Evolutionary conservation across 371 early-diverging fungal genomes (phyloP), one percentile per base, ranked within the genome.

Genomic region (Mucor sp.): DNA sequence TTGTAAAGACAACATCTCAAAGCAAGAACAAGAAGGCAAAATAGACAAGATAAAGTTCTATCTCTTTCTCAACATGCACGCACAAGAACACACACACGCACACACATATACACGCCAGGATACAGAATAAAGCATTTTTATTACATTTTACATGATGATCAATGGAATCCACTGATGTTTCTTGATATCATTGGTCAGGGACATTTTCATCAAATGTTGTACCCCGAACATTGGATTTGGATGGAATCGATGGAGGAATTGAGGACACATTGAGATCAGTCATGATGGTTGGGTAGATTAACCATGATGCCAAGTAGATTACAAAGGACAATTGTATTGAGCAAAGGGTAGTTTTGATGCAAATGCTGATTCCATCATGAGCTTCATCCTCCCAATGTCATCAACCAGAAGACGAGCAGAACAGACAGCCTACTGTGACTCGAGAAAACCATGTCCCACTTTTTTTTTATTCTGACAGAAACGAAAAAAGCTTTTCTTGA

Each of bases 1-100:
- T 95, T 58, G 83, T 92, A 27, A 79, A 92, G 67, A 88, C 93
- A 37, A 89, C 93, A 85, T 88, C 92, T 66, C 87, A 90, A 79
- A 89, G 87, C 43, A 85, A 82, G 66, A 85, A 82, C 72, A 92
- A 90, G 75, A 77, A 77, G 58, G 60, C 76, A 19, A 76, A 76
- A 70, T 76, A 72, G 30, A 30, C 4, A 30, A 6, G 37, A 30
- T 23, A 0, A 25, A 23, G 23, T 12, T 50, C 25, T 50, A 0
- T 37, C 12, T 25, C 9, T 50, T 12, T 25, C 3, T 37, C 23
- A 50, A 50, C 37, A 37, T 37, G 11, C 37, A 37, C 11, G 37
- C 37, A 25, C 21, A 25, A 6, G 19, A n/a, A 23, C 21, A 21
- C 37, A 37, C 11, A 14, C 37, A 25, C 21, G 11, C 50, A 25